phyloP scores from a whole-genome alignment of 768 basidiomycete genomes.

The Mycena galopus region DNA sequence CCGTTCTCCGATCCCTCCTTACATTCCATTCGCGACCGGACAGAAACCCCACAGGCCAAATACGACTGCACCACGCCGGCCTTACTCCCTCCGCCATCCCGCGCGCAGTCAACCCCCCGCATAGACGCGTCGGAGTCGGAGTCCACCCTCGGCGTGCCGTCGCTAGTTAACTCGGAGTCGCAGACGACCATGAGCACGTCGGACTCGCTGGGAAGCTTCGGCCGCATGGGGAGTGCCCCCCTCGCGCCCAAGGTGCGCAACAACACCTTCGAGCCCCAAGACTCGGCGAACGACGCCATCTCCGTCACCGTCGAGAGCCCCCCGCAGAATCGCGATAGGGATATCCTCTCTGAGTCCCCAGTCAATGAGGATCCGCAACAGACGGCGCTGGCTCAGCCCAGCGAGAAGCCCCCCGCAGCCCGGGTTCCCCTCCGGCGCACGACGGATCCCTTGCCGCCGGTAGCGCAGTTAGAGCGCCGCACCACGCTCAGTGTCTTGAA shows the following conservation, averaged over 20 bases:
- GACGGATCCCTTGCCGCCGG: constrained; percentile 7
- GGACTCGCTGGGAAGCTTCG: constrained; percentile 18
- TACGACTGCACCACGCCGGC: not conserved
- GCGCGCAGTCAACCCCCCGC: constrained; percentile 11
- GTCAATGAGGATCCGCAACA: constrained; percentile 8
- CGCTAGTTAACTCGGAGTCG: constrained; percentile 48
- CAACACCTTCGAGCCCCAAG: constrained; percentile 23
- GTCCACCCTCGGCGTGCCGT: constrained; percentile 42
- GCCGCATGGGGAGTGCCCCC: constrained; percentile 28
- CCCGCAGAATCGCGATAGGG: constrained; percentile 42
- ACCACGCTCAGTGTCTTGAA: constrained; percentile 55
- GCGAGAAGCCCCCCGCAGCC: not conserved
- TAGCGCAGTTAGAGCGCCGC: constrained; percentile 20
- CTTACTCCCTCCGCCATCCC: not conserved
- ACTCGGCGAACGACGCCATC: constrained; percentile 21
- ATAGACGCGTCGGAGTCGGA: constrained; percentile 19
- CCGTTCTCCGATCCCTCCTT: not conserved
- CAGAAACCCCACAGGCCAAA: not conserved
- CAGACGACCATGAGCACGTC: constrained; percentile 37
- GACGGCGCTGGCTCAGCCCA: not conserved
- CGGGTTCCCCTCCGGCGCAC: constrained; percentile 5
- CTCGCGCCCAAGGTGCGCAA: constrained; percentile 28
- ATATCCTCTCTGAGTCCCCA: constrained; percentile 18
- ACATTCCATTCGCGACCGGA: not conserved
- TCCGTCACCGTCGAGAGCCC: constrained; percentile 53